Evolutionary conservation across 352 stramenopile genomes (phyloP).

Genomic region (Pythium periplocum): DNA sequence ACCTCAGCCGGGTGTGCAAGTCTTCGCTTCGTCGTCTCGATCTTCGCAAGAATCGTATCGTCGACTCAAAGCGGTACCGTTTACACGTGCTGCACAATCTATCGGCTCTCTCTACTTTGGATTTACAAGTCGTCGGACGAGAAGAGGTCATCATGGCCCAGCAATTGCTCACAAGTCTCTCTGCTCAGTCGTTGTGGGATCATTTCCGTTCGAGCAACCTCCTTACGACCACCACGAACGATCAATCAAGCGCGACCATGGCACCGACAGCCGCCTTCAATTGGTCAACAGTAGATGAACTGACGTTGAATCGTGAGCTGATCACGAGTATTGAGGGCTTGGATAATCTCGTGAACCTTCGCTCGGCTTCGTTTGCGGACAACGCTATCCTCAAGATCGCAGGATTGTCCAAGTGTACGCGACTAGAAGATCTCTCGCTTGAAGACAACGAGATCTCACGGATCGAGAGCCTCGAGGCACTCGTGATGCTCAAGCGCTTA

Average conservation of each 20-base stretch:
- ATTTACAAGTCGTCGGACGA: constrained; percentile 40
- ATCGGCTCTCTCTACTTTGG: constrained; percentile 33
- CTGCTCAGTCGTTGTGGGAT: constrained; percentile 35
- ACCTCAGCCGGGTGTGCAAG: constrained; percentile 13
- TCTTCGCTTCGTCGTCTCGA: constrained; percentile 38
- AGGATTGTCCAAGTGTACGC: constrained; percentile 41
- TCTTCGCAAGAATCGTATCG: constrained; percentile 68
- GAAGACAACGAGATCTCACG: constrained; percentile 73
- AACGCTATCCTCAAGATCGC: constrained; percentile 64
- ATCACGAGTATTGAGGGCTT: constrained; percentile 54
- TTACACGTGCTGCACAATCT: constrained; percentile 51
- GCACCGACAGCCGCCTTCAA: not conserved
- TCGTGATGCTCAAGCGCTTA: constrained; percentile 64
- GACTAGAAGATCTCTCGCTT: constrained; percentile 71
- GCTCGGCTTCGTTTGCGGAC: constrained; percentile 53
- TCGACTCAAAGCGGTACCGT: constrained; percentile 58
- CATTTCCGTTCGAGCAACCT: not conserved
- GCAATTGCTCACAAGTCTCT: constrained; percentile 42
- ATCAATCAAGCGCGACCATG: constrained; percentile 1
- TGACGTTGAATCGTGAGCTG: constrained; percentile 57
- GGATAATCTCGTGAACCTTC: constrained; percentile 45
- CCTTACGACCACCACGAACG: not conserved
- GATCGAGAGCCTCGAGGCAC: constrained; percentile 56
- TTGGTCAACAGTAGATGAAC: constrained; percentile 53
- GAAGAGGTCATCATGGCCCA: constrained; percentile 32